Percentiles rank a stretch among this genome's conserved stretches.
Evolutionary conservation across 257 asterid species (phyloP).

Genomic region (Gentiana straminea): DNA sequence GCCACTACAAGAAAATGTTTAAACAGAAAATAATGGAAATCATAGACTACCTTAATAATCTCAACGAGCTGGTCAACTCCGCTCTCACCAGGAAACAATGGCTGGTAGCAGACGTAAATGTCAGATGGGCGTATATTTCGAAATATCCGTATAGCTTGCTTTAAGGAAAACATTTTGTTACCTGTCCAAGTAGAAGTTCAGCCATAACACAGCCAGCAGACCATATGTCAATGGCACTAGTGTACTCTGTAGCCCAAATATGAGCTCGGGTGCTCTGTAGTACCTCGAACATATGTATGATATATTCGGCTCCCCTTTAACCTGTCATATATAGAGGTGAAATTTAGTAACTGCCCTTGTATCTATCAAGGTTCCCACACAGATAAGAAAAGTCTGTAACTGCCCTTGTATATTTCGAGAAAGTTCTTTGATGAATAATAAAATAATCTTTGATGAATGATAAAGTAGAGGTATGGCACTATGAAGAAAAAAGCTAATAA

Average conservation of each 20-base stretch:
- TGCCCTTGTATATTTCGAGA: too few relatives aligned
- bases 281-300: slow-evolving; percentile 53
- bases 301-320: slow-evolving; percentile 50
- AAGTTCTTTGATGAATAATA: too few relatives aligned
- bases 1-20: background rate
- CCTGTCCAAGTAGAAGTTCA: slow-evolving; percentile 49
- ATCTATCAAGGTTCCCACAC: too few relatives aligned
- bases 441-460: too few relatives aligned
- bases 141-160: background rate
- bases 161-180: slow-evolving; percentile 8
- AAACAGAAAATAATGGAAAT: background rate
- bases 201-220: slow-evolving; percentile 53
- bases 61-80: slow-evolving; percentile 99
- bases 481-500: too few relatives aligned
- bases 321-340: slow-evolving; percentile 17
- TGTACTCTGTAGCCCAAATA: slow-evolving; percentile 47
- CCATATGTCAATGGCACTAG: slow-evolving; percentile 47
- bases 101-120: slow-evolving; percentile 32
- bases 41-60: slow-evolving; percentile 69
- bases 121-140: background rate
- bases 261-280: slow-evolving; percentile 53
- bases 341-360: slow-evolving; percentile 3
- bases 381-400: too few relatives aligned
- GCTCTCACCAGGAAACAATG: slow-evolving; percentile 97
- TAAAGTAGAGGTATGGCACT: too few relatives aligned